phyloP scores from a whole-genome alignment of 768 basidiomycete species.

The Auricularia sp. region DNA sequence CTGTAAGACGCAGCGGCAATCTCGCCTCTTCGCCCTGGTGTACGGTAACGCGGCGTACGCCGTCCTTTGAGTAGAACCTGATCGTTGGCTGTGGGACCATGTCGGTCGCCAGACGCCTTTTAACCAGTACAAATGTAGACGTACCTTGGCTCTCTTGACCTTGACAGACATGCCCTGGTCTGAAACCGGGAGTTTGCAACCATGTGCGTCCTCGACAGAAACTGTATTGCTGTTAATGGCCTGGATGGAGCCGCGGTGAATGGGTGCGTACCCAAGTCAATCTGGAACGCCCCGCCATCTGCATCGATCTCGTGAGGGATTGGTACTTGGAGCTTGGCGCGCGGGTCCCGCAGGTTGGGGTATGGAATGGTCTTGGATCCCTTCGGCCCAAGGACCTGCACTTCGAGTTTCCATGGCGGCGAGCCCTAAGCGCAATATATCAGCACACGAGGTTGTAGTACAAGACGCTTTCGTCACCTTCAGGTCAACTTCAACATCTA shows the following conservation, averaged over 20 bases:
- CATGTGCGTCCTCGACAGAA: constrained; percentile 79
- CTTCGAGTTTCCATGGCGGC: constrained; percentile 80
- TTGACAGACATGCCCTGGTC: constrained; percentile 76
- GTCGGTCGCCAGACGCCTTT: not conserved
- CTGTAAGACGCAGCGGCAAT: constrained; percentile 79
- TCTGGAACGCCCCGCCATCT: constrained; percentile 68
- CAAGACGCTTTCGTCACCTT: constrained; percentile 37
- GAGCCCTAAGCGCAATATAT: constrained; percentile 48
- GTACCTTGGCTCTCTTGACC: constrained; percentile 70
- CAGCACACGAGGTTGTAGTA: not conserved
- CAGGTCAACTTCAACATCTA: constrained; percentile 74
- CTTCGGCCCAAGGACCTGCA: constrained; percentile 70
- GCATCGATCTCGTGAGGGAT: constrained; percentile 57
- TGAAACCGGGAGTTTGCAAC: constrained; percentile 68
- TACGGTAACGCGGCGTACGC: constrained; percentile 49
- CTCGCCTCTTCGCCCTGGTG: constrained; percentile 63
- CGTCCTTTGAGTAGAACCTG: constrained; percentile 66
- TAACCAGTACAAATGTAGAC: constrained; percentile 12
- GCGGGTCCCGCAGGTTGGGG: constrained; percentile 42
- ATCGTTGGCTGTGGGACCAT: constrained; percentile 57
- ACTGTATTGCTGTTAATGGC: constrained; percentile 31
- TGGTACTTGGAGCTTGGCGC: constrained; percentile 50
- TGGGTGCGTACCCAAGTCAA: constrained; percentile 52
- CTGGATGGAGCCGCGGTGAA: not conserved
- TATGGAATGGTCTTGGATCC: constrained; percentile 51